Evolutionary conservation across 2,329 filamentous ascomycete genomes (phyloP).

Genomic region (Ophidiomyces ophidiicola): DNA sequence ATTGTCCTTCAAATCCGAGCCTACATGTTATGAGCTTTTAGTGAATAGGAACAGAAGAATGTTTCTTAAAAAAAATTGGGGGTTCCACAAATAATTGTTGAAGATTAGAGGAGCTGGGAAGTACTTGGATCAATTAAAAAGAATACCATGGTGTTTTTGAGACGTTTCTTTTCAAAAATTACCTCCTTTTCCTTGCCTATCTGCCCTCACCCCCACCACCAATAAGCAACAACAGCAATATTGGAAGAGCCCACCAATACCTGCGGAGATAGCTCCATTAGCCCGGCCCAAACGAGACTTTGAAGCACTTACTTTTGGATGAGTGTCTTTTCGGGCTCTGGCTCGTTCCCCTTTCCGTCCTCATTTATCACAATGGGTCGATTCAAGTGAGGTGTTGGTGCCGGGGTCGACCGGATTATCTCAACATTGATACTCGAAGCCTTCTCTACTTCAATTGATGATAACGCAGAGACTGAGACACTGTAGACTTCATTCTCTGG

Average conservation of each 20-base stretch:
- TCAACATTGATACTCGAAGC: constrained; percentile 21
- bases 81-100: no score
- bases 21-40: no score
- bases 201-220: constrained; percentile 25
- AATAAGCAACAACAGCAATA: constrained; percentile 32
- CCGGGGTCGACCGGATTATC: constrained; percentile 23
- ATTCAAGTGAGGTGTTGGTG: constrained; percentile 30
- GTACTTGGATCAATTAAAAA: no score
- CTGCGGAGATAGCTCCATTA: constrained; percentile 18
- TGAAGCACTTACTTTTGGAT: constrained; percentile 26
- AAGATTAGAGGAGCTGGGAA: no score
- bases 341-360: constrained; percentile 26
- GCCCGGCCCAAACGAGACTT: background rate
- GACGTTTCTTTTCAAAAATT: no score
- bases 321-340: constrained; percentile 33
- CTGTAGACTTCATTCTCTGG: constrained; percentile 29
- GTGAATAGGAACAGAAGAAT: no score
- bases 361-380: constrained; percentile 29
- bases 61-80: no score
- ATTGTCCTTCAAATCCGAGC: no score
- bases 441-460: background rate
- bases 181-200: no score
- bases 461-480: constrained; percentile 25
- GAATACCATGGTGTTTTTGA: no score
- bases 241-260: constrained; percentile 39